Conservation (phyloP, 1,139 yeast genomes). For the Geotrichum australiense region DNA sequence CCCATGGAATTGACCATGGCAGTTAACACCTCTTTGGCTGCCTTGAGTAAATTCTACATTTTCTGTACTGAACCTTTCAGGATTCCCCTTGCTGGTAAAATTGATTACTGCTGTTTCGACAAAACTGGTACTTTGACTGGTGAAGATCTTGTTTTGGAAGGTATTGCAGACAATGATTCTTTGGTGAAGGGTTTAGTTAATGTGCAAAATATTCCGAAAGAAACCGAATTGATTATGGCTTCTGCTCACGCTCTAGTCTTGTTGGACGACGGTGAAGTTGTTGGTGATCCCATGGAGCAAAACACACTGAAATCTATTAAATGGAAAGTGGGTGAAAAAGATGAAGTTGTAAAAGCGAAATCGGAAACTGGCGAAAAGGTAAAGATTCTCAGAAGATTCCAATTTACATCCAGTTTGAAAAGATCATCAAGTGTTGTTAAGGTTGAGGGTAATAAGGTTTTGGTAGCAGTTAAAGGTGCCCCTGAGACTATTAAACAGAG, state of each 20-base stretch:
- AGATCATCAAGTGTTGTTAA: conserved; percentile 89
- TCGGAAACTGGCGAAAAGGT: conserved; percentile 39
- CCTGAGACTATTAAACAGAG: conserved; percentile 92
- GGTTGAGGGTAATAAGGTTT: conserved; percentile 42
- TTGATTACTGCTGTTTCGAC: conserved; percentile 97
- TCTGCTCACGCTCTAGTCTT: conserved; percentile 94
- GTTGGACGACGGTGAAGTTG: conserved; percentile 92
- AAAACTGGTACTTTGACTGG: conserved; percentile 98
- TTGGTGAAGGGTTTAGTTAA: conserved; percentile 52
- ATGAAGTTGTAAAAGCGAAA: conserved; percentile 32
- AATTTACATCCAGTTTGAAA: conserved; percentile 90
- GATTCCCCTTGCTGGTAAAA: conserved; percentile 95
- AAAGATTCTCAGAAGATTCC: conserved; percentile 85
- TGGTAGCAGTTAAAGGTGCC: conserved; percentile 95
- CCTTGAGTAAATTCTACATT: conserved; percentile 77
- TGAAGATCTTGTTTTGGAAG: conserved; percentile 93
- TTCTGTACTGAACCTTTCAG: conserved; percentile 99
- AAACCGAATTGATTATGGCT: conserved; percentile 72
- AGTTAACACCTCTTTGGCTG: conserved; percentile 83
- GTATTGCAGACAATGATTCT: conserved; percentile 71
- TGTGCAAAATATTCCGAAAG: conserved; percentile 55
- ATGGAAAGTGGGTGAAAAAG: conserved; percentile 77
- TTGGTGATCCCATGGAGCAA: conserved; percentile 99
- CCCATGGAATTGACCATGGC: conserved; percentile 99
- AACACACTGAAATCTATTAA: conserved; percentile 84